Evolutionary conservation across 2,329 filamentous ascomycete genomes (phyloP), one percentile per base, ranked within the genome.

Genomic region (Bipolaris gigantea): DNA sequence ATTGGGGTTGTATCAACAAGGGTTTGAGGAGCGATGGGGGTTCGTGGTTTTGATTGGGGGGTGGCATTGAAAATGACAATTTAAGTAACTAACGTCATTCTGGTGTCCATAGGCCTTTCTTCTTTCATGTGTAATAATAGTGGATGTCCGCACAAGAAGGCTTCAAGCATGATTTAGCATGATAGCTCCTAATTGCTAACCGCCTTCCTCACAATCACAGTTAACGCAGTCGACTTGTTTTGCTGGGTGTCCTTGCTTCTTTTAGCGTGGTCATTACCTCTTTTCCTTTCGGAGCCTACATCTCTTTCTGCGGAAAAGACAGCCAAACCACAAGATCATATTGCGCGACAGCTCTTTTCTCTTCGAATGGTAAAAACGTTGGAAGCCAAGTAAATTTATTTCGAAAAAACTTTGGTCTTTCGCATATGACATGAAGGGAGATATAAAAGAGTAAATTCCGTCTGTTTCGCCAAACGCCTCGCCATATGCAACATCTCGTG

Each of bases 391-490:
- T n/a, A 19, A 10, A 18, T 19, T 43, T 43, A 43, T 30, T 27
- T 43, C 21, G n/a, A 43, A 32, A 32, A 27, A 18, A 43, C 25
- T 43, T 43, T 27, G 13, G 33, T 15, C 33, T 46, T 36, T 25
- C 23, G 43, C 43, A 36, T 11, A 36, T 36, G 21, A 36, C 30
- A 23, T n/a, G 33, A 32, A 23, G 19, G 23, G 8, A 35, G 21
- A n/a, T n/a, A 27, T 9, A 53, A 53, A 53, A 57, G 42, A 44
- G 34, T 43, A 42, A 51, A 34, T 53, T 45, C 33, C 49, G 45
- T 50, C 60, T 46, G 43, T 59, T 61, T 36, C 62, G 66, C 64
- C 63, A 65, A 67, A 69, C 66, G 66, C 66, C 66, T 63, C 54
- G 64, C 63, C 62, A 61, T 61, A 66, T 66, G 63, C 64, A 57